Base-by-base conservation (phyloP, 805 yeast genomes). In the Kazachstania kunashirensis region DNA sequence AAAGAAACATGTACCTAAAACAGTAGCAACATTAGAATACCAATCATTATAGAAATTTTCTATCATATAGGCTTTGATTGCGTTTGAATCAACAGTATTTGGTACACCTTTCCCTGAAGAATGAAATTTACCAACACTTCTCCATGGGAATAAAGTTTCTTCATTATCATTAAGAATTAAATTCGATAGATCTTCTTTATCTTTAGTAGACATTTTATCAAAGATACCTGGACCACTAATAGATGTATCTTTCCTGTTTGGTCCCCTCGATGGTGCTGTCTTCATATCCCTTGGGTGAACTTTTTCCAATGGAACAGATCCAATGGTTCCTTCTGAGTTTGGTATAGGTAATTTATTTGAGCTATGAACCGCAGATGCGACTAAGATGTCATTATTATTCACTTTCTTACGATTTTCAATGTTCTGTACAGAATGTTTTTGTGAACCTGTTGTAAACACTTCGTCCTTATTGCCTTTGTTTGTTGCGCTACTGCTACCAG, bases 21-120 rank as follows among this genome's bases (percentile, higher is more conserved):
- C 66, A 20, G 78, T 48, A 0, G 76, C 69, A 20, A 77, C 67
- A 62, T 82, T 82, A 71, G 76, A 75, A 57, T 77, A 81, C 66
- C 78, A 69, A 56, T 83, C 94, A 11, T 79, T 74, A 46, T 70
- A 76, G 49, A 79, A 79, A 38, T 71, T 79, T 56, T 83, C 92
- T 34, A 68, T 52, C 27, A 83, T 73, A 45, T 78, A 83, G 13
- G 70, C 64, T 50, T 75, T 76, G 29, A 80, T 58, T 3, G 61
- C 53, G 21, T 62, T 59, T 20, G 68, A 49, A 14, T 41, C 35
- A 4, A 43, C 37, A 6, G 38, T 29, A 14, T 40, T 40, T 11
- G 50, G 34, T 2, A 41, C 24, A 5, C 46, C 46, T 11, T 33
- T 40, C 12, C 51, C 52, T 2, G 48, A 31, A 1, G 56, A 32